phyloP scores from a whole-genome alignment of 75 land plant species.

The Azolla pinnata region DNA sequence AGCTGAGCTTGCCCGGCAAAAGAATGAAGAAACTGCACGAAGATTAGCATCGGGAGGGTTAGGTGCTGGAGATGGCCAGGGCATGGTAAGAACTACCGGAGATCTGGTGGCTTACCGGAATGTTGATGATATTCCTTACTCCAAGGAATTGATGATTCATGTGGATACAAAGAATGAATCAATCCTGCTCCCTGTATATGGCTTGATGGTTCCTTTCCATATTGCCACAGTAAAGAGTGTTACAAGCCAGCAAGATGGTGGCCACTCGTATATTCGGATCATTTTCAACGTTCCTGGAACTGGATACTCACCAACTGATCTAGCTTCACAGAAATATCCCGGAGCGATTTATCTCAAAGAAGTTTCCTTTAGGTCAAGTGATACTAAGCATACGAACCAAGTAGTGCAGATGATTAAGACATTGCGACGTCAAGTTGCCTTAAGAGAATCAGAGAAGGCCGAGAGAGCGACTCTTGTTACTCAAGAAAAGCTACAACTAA shows the following conservation, averaged over 20 bases:
- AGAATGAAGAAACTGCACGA: conserved; percentile 40
- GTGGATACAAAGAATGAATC: conserved; percentile 89
- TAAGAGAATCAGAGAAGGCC: conserved; percentile 87
- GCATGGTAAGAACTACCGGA: conserved; percentile 9
- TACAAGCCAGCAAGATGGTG: conserved; percentile 40
- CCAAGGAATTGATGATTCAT: conserved; percentile 68
- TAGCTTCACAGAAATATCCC: conserved; percentile 51
- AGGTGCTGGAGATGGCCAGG: conserved; percentile 46
- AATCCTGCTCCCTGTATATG: conserved; percentile 67
- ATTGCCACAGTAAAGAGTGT: conserved; percentile 41
- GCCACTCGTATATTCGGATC: conserved; percentile 36
- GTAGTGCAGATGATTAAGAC: conserved; percentile 78
- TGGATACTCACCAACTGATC: conserved; percentile 32
- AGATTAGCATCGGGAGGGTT: conserved; percentile 30
- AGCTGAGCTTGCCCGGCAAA: conserved; percentile 32
- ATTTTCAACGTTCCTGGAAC: conserved; percentile 35
- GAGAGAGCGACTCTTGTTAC: conserved; percentile 90
- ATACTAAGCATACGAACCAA: conserved; percentile 71
- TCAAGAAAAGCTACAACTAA: conserved; percentile 74
- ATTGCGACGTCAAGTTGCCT: conserved; percentile 60
- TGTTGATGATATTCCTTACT: conserved; percentile 36
- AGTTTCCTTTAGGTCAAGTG: conserved; percentile 83
- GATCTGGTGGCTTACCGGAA: conserved; percentile 36
- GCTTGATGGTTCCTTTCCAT: conserved; percentile 89
- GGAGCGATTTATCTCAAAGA: conserved; percentile 74